Evolutionary conservation across 768 basidiomycete species (phyloP).

Genomic region (Tylopilus vinaceipallidus): DNA sequence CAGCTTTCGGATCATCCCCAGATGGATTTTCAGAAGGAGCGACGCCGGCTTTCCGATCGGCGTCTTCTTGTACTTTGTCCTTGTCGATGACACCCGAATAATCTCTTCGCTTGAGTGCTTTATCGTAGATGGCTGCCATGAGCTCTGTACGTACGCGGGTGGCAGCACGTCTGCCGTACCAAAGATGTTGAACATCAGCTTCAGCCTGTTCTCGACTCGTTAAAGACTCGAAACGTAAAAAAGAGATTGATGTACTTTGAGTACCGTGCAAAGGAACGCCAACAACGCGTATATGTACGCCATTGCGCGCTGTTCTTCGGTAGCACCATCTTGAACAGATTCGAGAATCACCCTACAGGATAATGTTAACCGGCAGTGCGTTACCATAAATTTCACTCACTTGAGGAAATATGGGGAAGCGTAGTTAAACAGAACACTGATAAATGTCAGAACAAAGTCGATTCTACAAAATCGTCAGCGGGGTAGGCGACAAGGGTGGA

Average conservation of each 20-base stretch:
- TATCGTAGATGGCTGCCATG: slow-evolving; percentile 87
- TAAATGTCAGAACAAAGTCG: slow-evolving; percentile 65
- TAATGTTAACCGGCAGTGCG: background rate
- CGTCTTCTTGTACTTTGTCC: slow-evolving; percentile 33
- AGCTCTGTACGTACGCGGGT: slow-evolving; percentile 75
- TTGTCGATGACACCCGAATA: slow-evolving; percentile 73
- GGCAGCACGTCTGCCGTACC: slow-evolving; percentile 74
- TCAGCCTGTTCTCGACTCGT: slow-evolving; percentile 40
- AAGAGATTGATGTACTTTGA: slow-evolving; percentile 18
- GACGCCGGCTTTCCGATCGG: slow-evolving; percentile 20
- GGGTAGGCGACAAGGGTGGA: background rate
- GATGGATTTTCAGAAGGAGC: slow-evolving; percentile 25
- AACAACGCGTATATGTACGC: slow-evolving; percentile 82
- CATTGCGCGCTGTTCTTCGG: slow-evolving; percentile 47
- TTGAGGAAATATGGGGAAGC: slow-evolving; percentile 84
- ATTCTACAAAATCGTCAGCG: slow-evolving; percentile 34
- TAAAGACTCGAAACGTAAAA: background rate
- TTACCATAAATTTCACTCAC: slow-evolving; percentile 30
- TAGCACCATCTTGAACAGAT: slow-evolving; percentile 43
- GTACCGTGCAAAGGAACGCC: slow-evolving; percentile 57
- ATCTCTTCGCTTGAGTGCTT: slow-evolving; percentile 80
- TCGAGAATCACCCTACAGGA: slow-evolving; percentile 56
- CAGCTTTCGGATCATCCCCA: slow-evolving; percentile 57
- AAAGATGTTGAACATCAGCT: slow-evolving; percentile 73
- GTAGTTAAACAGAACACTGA: slow-evolving; percentile 76